Percentiles rank a stretch among this genome's conserved stretches.
phyloP scores from a whole-genome alignment of 805 yeast genomes.

The Kuraishia hungarica region DNA sequence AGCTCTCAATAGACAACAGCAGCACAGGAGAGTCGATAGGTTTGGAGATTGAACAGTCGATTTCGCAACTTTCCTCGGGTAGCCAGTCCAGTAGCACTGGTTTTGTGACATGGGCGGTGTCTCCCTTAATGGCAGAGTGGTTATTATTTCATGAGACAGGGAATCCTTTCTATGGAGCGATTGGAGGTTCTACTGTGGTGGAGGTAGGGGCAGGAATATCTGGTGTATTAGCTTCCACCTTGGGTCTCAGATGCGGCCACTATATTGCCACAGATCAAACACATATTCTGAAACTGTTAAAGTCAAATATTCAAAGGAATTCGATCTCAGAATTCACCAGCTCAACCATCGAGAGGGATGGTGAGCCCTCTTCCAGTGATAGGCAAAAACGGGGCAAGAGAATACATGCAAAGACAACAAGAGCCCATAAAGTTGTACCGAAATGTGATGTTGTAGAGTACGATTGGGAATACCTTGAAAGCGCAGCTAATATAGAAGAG shows the following conservation, averaged over 20 bases:
- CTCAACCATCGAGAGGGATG: conserved; percentile 11
- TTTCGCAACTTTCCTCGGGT: not conserved
- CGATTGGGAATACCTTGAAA: conserved; percentile 52
- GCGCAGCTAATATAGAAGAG: conserved; percentile 17
- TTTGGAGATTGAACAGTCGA: conserved; percentile 1
- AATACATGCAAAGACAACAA: not conserved
- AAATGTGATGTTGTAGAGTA: conserved; percentile 38
- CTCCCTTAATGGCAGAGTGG: conserved; percentile 47
- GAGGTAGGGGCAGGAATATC: conserved; percentile 61
- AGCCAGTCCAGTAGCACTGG: conserved; percentile 34
- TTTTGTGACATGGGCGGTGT: conserved; percentile 51
- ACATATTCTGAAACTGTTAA: conserved; percentile 41
- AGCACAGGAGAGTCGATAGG: not conserved
- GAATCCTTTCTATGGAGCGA: conserved; percentile 19
- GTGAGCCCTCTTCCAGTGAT: conserved; percentile 2
- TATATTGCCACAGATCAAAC: conserved; percentile 54
- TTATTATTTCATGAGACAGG: conserved; percentile 17
- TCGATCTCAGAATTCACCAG: conserved; percentile 12
- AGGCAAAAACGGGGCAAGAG: conserved; percentile 1
- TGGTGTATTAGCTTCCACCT: conserved; percentile 36
- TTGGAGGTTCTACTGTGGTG: conserved; percentile 18
- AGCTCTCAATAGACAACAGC: not conserved
- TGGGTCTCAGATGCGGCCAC: conserved; percentile 23
- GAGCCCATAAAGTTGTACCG: conserved; percentile 5
- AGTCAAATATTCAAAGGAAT: conserved; percentile 36